phyloP scores from a whole-genome alignment of 495 filamentous ascomycete species.

The Gamarada debralockiae region DNA sequence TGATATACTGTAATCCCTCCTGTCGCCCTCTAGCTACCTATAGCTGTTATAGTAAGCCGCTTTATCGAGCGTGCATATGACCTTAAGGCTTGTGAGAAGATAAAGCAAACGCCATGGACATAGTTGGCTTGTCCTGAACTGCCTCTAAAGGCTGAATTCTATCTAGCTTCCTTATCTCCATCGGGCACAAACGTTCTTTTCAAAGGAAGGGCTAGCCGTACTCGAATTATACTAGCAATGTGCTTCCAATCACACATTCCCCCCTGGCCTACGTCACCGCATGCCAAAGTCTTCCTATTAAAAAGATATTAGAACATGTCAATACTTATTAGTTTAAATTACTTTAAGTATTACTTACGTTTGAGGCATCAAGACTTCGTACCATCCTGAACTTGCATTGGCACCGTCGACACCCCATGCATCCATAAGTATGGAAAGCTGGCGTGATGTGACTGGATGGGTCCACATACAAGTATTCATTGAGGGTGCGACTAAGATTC shows the following conservation, averaged over 20 bases:
- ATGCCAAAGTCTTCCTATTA: conserved; percentile 69
- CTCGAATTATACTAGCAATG: conserved; percentile 3
- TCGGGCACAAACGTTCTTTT: not conserved
- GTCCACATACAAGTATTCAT: conserved; percentile 80
- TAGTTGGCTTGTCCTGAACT: no score
- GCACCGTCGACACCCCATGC: conserved; percentile 59
- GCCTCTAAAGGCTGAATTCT: no score
- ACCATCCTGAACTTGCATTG: conserved; percentile 57
- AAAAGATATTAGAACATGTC: no score
- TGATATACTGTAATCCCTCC: no score
- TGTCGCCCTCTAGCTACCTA: no score
- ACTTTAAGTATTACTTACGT: no score
- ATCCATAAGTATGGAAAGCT: conserved; percentile 56
- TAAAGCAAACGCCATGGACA: no score
- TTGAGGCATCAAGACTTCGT: conserved; percentile 62
- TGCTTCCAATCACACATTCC: conserved; percentile 58
- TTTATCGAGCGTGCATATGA: no score
- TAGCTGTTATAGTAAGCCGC: no score
- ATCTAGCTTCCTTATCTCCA: conserved; percentile 1
- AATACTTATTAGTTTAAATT: no score
- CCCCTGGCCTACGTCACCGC: conserved; percentile 69
- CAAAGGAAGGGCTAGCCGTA: conserved; percentile 4
- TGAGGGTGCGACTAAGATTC: not conserved
- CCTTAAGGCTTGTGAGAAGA: no score
- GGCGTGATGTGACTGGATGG: conserved; percentile 64